Conservation (phyloP, 352 stramenopile genomes). For the Phytophthora hibernalis region DNA sequence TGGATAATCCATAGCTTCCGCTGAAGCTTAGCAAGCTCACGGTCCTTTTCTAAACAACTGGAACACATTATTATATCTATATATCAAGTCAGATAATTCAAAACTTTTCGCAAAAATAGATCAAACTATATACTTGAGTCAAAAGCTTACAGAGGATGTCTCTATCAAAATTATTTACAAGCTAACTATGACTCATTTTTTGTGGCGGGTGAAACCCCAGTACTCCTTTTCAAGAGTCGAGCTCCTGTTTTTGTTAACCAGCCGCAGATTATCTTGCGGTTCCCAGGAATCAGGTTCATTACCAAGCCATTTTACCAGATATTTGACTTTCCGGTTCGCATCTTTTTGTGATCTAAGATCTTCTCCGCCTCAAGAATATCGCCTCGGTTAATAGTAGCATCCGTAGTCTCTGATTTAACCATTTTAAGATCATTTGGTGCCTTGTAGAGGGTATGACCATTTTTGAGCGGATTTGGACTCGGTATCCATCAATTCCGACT, state of each 20-base stretch:
- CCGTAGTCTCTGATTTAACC: no score
- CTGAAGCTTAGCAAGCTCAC: background rate
- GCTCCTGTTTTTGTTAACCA: conserved; percentile 7
- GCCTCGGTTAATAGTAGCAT: no score
- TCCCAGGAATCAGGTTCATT: conserved; percentile 8
- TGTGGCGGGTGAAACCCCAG: background rate
- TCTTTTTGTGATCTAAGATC: no score
- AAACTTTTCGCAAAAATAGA: background rate
- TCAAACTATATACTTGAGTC: background rate
- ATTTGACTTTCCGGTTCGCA: no score
- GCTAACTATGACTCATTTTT: background rate
- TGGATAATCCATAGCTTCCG: conserved; percentile 3
- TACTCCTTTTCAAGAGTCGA: background rate
- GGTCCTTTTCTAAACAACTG: background rate
- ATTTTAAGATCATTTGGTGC: no score
- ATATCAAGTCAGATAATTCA: background rate
- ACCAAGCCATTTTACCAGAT: background rate
- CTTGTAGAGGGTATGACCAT: no score
- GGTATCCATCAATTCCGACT: no score
- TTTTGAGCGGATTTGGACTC: no score
- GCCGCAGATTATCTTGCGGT: conserved; percentile 5
- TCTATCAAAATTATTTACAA: background rate
- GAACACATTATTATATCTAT: background rate
- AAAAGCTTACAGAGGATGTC: background rate
- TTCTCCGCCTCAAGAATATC: background rate